Evolutionary conservation across 1,284 basidiomycete genomes (phyloP).

Genomic region (Cryptococcus neoformans): DNA sequence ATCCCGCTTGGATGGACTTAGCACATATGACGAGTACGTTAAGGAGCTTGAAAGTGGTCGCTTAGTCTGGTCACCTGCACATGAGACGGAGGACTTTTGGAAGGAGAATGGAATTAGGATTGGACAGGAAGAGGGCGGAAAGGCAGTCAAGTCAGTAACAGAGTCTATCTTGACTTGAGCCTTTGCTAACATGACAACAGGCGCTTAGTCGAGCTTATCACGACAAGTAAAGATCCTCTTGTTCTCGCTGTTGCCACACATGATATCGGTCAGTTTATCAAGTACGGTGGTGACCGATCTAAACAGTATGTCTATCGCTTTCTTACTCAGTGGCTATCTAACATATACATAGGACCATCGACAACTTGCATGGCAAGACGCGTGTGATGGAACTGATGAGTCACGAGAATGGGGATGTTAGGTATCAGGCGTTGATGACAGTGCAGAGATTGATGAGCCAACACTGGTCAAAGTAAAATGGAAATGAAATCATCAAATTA

Average conservation of each 20-base stretch:
- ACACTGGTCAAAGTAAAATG: slow-evolving; percentile 21
- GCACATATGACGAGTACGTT: slow-evolving; percentile 93
- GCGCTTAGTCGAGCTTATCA: slow-evolving; percentile 67
- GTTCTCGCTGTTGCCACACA: slow-evolving; percentile 86
- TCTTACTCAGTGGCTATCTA: slow-evolving; percentile 39
- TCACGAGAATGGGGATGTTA: slow-evolving; percentile 80
- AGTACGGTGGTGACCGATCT: slow-evolving; percentile 73
- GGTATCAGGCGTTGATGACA: slow-evolving; percentile 78
- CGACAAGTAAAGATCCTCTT: slow-evolving; percentile 65
- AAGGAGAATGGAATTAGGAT: slow-evolving; percentile 88
- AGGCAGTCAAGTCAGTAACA: slow-evolving; percentile 67
- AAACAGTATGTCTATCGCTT: slow-evolving; percentile 65
- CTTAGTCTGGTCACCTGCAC: slow-evolving; percentile 90
- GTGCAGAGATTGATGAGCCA: slow-evolving; percentile 48
- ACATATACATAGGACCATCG: slow-evolving; percentile 56
- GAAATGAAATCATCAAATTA: background rate
- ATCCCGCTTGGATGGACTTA: slow-evolving; percentile 78
- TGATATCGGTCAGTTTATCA: slow-evolving; percentile 91
- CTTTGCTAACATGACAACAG: slow-evolving; percentile 48
- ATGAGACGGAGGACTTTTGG: slow-evolving; percentile 97
- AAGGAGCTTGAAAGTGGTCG: slow-evolving; percentile 88
- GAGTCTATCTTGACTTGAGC: background rate
- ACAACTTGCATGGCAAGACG: slow-evolving; percentile 81
- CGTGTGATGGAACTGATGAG: slow-evolving; percentile 94
- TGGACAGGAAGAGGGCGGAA: slow-evolving; percentile 76